Conservation (phyloP, 208 protist genomes). For the Acanthamoeba royreba region DNA sequence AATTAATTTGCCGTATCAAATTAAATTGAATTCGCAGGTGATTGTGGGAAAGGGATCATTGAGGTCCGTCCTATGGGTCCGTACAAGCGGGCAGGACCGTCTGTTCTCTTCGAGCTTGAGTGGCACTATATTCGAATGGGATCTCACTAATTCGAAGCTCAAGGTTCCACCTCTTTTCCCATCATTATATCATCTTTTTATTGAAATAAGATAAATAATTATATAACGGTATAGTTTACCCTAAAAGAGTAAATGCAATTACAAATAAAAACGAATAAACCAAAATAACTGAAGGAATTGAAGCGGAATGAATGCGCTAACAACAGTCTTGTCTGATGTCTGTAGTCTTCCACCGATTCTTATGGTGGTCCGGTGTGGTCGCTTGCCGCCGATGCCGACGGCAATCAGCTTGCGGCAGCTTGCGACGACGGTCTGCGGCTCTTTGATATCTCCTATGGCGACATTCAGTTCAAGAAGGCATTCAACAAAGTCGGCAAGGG, state of each 20-base stretch:
- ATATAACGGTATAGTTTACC: no score
- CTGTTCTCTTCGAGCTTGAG: background rate
- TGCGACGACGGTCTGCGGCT: background rate
- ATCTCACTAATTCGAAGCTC: background rate
- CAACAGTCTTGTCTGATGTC: no score
- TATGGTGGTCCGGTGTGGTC: constrained; percentile 18
- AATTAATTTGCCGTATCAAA: background rate
- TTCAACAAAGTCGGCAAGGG: background rate
- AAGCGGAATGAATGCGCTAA: no score
- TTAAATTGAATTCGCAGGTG: background rate
- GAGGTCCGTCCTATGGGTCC: background rate
- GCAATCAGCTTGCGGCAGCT: background rate
- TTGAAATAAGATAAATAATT: no score
- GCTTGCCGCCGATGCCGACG: background rate
- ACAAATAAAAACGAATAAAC: no score
- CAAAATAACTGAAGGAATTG: background rate
- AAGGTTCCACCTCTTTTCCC: background rate
- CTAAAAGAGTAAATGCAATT: no score
- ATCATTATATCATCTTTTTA: no score
- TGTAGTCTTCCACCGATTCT: background rate
- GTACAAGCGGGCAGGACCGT: background rate
- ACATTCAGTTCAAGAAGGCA: background rate
- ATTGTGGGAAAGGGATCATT: background rate
- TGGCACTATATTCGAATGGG: background rate
- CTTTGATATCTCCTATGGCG: background rate